Percentiles rank a stretch among this genome's conserved stretches.
Conservation (phyloP, 2,329 filamentous ascomycete genomes). For the Penicillium janthinellum region DNA sequence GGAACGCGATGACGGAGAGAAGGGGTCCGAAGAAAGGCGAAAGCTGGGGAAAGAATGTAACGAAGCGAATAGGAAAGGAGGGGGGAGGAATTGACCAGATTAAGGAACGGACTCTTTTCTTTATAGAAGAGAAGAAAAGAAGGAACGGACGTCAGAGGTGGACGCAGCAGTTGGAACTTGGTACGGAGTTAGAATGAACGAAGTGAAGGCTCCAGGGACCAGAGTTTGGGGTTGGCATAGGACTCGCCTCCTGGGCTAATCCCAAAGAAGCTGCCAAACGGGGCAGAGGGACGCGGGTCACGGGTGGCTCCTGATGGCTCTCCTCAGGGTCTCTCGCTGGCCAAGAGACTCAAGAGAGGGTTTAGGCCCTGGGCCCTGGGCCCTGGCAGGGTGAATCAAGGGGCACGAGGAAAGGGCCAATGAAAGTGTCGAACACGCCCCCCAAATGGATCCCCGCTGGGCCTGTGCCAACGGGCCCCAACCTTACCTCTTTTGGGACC, state of each 20-base stretch:
- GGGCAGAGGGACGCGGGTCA: neutral
- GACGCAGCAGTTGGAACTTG: neutral
- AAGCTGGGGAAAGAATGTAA: slow-evolving; percentile 4
- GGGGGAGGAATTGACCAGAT: slow-evolving; percentile 10
- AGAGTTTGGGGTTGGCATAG: slow-evolving; percentile 9
- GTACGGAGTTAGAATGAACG: slow-evolving; percentile 8
- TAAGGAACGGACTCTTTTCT: slow-evolving; percentile 6
- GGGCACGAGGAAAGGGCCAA: neutral
- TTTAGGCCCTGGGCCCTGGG: no score
- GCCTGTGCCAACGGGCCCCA: neutral
- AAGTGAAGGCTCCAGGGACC: slow-evolving; percentile 1
- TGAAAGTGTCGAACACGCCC: neutral
- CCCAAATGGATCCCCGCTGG: neutral
- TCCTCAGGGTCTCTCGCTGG: neutral
- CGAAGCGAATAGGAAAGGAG: neutral
- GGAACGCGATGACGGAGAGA: slow-evolving; percentile 4
- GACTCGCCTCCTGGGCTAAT: slow-evolving; percentile 10
- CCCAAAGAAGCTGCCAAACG: slow-evolving; percentile 4
- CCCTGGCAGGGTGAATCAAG: slow-evolving; percentile 13
- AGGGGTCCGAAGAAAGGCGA: slow-evolving; percentile 7
- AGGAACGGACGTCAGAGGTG: slow-evolving; percentile 11
- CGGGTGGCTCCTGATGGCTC: neutral
- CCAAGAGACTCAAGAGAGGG: no score
- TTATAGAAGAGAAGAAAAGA: neutral
- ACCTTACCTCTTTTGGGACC: slow-evolving; percentile 10